Percentiles rank a stretch among this genome's conserved stretches.
Evolutionary conservation across 108 stramenopile species (phyloP).

Genomic region (Asterionellopsis glacialis): DNA sequence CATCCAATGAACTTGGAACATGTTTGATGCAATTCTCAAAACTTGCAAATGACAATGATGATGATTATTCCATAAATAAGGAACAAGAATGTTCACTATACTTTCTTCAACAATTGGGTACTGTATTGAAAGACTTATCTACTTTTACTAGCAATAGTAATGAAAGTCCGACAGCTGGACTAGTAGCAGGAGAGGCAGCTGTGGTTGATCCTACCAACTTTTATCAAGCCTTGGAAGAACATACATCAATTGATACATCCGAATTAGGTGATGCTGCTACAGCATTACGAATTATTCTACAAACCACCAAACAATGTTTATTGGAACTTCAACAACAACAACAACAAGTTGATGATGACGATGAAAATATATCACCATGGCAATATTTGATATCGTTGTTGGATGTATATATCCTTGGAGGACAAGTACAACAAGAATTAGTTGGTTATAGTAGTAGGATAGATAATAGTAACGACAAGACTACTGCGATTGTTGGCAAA

Average conservation of each 20-base stretch:
- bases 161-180: neutral
- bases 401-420: neutral
- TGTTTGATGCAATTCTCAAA: too few species aligned
- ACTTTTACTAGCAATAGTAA: neutral
- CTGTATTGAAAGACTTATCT: neutral
- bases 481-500: neutral
- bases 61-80: too few species aligned
- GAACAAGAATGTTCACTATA: neutral
- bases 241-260: neutral
- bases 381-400: neutral
- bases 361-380: neutral
- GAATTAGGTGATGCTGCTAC: slow-evolving; percentile 38
- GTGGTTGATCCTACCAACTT: slow-evolving; percentile 11
- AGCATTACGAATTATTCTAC: slow-evolving; percentile 9
- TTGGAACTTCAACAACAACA: neutral
- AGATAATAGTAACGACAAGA: neutral
- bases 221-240: neutral
- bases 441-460: neutral
- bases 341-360: neutral
- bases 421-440: neutral
- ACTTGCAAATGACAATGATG: too few species aligned
- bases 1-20: too few species aligned
- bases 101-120: slow-evolving; percentile 6
- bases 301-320: neutral
- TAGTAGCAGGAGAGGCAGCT: neutral